Conservation (phyloP, 176 grass and related monocot species). For the Cocos nucifera region DNA sequence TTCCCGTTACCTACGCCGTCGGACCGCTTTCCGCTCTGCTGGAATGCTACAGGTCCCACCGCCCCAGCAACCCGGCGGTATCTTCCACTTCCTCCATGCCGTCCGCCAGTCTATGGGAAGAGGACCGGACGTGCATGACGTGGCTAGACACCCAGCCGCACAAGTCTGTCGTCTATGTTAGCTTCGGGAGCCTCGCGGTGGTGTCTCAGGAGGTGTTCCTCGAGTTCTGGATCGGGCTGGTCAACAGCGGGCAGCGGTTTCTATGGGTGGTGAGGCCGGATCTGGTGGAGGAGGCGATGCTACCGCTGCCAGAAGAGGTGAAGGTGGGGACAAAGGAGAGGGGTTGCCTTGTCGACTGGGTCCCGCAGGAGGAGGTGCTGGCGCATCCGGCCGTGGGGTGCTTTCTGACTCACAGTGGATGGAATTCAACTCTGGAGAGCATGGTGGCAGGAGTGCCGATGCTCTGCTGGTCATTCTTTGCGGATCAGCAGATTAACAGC, state of each 20-base stretch:
- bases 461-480: neutral
- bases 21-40: constrained; percentile 3
- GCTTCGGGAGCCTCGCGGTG: neutral
- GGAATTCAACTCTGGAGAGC: constrained; percentile 5
- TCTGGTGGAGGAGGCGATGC: neutral
- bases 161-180: constrained; percentile 6
- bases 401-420: constrained; percentile 4
- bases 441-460: constrained; percentile 1
- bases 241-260: neutral
- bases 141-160: neutral
- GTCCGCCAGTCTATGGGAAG: neutral
- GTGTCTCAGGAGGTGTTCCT: neutral
- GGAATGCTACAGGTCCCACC: neutral
- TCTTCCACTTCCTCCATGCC: too few relatives aligned
- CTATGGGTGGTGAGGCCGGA: neutral
- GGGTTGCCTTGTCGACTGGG: neutral
- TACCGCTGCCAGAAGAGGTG: neutral
- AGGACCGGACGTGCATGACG: too few relatives aligned
- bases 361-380: constrained; percentile 1
- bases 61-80: too few relatives aligned
- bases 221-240: neutral
- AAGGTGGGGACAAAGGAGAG: neutral
- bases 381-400: neutral
- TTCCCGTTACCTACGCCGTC: neutral
- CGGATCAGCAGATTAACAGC: constrained; percentile 3